These are phyloP conservation scores for Pittosporum tobira DNA, from an alignment of 129 eudicot species.

Conservation along the genomic window DNA sequence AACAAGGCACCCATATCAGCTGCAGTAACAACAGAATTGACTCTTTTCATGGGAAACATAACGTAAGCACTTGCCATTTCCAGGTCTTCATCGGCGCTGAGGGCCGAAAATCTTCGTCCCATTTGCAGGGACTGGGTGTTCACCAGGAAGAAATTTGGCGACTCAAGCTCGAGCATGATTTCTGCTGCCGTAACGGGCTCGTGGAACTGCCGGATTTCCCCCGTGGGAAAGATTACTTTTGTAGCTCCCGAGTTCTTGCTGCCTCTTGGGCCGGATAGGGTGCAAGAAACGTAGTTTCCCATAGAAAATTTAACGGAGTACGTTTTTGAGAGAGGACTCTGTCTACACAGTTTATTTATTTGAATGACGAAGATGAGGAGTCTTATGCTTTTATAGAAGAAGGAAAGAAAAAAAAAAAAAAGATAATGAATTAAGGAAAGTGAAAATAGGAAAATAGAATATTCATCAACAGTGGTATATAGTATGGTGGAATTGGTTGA, in stretches of 20 bases:
- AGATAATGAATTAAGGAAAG: no score
- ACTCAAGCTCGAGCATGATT: constrained; percentile 63
- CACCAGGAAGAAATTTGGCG: constrained; percentile 49
- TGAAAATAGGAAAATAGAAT: no score
- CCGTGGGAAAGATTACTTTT: constrained; percentile 46
- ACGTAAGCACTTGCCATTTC: constrained; percentile 48
- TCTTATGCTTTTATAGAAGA: no score
- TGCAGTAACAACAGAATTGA: constrained; percentile 41
- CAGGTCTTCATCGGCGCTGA: constrained; percentile 73
- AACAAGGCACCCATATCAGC: constrained; percentile 60
- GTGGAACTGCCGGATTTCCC: constrained; percentile 46
- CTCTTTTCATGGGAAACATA: constrained; percentile 57
- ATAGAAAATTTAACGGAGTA: no score
- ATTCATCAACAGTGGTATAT: no score
- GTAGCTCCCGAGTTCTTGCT: constrained; percentile 36
- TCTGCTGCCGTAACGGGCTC: constrained; percentile 69
- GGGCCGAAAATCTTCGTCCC: constrained; percentile 60
- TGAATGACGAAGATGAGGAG: no score
- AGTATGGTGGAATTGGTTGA: neutral
- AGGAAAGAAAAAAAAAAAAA: no score
- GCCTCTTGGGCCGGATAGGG: constrained; percentile 19
- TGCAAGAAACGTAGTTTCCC: constrained; percentile 80
- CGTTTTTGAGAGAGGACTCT: no score
- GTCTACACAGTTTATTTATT: no score
- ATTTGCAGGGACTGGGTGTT: constrained; percentile 49